Evolutionary conservation across 2,329 filamentous ascomycete genomes (phyloP), one percentile per base, ranked within the genome.

Genomic region (Venturia carpophila): DNA sequence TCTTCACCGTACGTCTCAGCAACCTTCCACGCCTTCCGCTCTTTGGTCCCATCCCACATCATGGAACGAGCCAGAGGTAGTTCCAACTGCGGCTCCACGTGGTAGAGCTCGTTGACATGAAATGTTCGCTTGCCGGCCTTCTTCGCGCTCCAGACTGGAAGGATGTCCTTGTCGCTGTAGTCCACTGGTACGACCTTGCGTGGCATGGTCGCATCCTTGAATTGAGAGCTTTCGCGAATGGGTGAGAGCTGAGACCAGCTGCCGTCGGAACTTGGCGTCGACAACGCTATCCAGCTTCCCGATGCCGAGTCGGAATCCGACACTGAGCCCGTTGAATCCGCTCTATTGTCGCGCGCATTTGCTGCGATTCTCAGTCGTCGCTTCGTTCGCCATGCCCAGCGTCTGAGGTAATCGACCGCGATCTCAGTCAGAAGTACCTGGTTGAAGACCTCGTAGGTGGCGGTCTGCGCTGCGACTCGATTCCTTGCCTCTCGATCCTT

Each of bases 81-180:
- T 10, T 63, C 42, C n/a, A 63, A 24, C 19, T 63, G 61, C 27
- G 27, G n/a, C 24, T 47, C 30, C 15, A 47, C 43, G 34, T 49
- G 11, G 43, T 63, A 63, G 21, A 30, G 21, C n/a, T 63, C 61
- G 34, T 63, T 63, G 61, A 63, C 61, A 17, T 47, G 24, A 11
- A 63, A 47, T 7, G 61, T 43, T 21, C 45, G 61, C 24, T 63
- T 63, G 41, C 61, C 61, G 6, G 43, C 39, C 27, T 43, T 49
- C 45, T 63, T 63, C 34, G 60, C 60, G 39, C 39, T 62, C 60
- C 60, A 62, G 5, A 43, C 37, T 39, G 17, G 6, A 5, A 42
- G 37, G 21, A 47, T 30, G 43, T 62, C 39, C 17, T n/a, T 58
- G 30, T 58, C 17, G 27, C 7, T 58, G 27, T 9, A 15, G 15